Evolutionary conservation across 371 early-diverging fungal species (phyloP).

Genomic region (Circinella minor): DNA sequence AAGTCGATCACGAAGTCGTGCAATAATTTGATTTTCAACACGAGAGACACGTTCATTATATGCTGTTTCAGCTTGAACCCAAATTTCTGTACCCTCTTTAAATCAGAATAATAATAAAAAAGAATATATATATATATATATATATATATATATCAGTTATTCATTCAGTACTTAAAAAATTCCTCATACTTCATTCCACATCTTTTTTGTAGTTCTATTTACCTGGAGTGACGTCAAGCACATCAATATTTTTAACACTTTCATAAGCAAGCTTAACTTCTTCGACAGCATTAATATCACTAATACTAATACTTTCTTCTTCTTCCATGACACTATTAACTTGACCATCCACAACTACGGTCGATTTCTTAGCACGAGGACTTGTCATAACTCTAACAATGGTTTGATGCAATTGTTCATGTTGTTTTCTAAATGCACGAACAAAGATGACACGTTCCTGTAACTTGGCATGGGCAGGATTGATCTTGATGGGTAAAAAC

Average conservation of each 20-base stretch:
- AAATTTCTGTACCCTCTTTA: slow-evolving; percentile 90
- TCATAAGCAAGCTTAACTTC: slow-evolving; percentile 95
- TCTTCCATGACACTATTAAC: slow-evolving; percentile 58
- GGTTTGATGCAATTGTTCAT: slow-evolving; percentile 95
- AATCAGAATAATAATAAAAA: neutral
- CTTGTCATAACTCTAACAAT: slow-evolving; percentile 91
- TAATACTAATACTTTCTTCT: slow-evolving; percentile 63
- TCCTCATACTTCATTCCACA: too few relatives aligned
- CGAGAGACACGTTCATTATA: slow-evolving; percentile 96
- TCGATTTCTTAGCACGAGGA: slow-evolving; percentile 59
- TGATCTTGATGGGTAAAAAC: slow-evolving; percentile 94
- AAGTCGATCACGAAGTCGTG: slow-evolving; percentile 90
- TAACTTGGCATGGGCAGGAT: slow-evolving; percentile 87
- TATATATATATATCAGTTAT: neutral
- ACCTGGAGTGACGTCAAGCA: slow-evolving; percentile 89
- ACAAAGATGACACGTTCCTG: slow-evolving; percentile 94
- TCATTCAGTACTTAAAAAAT: too few relatives aligned
- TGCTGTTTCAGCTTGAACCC: slow-evolving; percentile 88
- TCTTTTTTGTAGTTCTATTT: neutral
- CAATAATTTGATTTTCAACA: slow-evolving; percentile 97
- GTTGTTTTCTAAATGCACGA: slow-evolving; percentile 91
- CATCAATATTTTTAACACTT: slow-evolving; percentile 90
- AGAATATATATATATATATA: neutral
- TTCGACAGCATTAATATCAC: slow-evolving; percentile 82
- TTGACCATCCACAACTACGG: slow-evolving; percentile 57